Conservation (phyloP, 495 filamentous ascomycete genomes). For the Xylaria bambusicola region DNA sequence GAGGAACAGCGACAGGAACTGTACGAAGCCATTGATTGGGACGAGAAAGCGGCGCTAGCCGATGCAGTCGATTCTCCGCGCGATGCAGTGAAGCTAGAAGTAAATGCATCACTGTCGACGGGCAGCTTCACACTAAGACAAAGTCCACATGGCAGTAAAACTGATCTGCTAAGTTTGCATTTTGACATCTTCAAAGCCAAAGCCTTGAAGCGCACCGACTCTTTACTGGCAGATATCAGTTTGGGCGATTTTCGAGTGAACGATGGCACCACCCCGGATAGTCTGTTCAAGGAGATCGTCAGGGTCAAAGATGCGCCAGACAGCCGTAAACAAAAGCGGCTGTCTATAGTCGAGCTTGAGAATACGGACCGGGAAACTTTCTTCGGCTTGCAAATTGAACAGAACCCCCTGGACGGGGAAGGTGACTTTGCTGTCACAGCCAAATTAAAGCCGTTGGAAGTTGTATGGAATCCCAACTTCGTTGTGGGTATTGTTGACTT, state of each 20-base stretch:
- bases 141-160: conserved; percentile 75
- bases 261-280: conserved; percentile 90
- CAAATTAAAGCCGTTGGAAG: conserved; percentile 92
- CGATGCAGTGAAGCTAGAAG: conserved; percentile 87
- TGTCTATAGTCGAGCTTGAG: conserved; percentile 66
- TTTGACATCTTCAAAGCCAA: conserved; percentile 93
- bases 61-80: conserved; percentile 86
- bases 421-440: conserved; percentile 87
- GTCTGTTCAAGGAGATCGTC: conserved; percentile 89
- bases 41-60: conserved; percentile 87
- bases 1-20: conserved; percentile 95
- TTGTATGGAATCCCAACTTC: conserved; percentile 94
- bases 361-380: conserved; percentile 67
- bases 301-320: conserved; percentile 83
- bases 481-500: conserved; percentile 87
- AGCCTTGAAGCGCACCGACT: conserved; percentile 83
- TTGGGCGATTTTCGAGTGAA: conserved; percentile 92
- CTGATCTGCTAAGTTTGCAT: conserved; percentile 82
- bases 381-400: conserved; percentile 89
- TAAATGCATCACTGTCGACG: conserved; percentile 85
- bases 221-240: conserved; percentile 81
- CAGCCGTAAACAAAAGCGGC: conserved; percentile 46
- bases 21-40: conserved; percentile 96
- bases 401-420: conserved; percentile 89
- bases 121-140: conserved; percentile 92